These are phyloP conservation scores for Didymella exigua DNA, from an alignment of 2,329 filamentous ascomycete genomes.

Conservation along the genomic window DNA sequence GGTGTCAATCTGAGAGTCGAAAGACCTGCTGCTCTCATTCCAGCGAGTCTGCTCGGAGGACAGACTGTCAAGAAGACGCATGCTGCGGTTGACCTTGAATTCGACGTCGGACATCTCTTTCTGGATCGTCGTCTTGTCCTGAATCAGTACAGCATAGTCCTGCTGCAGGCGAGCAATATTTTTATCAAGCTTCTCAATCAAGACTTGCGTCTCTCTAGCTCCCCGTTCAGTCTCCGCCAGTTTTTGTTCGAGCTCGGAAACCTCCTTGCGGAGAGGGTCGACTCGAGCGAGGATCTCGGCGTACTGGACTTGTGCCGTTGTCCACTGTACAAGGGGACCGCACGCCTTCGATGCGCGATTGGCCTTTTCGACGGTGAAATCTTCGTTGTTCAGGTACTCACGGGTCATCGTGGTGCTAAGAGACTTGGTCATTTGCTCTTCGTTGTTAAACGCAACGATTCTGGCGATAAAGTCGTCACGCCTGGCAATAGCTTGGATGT, in stretches of 20 bases:
- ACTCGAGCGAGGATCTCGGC: slow-evolving; percentile 96
- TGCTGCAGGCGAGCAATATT: slow-evolving; percentile 96
- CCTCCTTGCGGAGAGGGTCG: slow-evolving; percentile 89
- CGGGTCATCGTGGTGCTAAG: slow-evolving; percentile 88
- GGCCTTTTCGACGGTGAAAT: slow-evolving; percentile 96
- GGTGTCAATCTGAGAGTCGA: slow-evolving; percentile 96
- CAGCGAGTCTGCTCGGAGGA: slow-evolving; percentile 91
- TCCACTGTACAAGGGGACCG: slow-evolving; percentile 96
- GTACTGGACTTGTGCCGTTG: slow-evolving; percentile 93
- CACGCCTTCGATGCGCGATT: slow-evolving; percentile 96
- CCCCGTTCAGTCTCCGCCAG: slow-evolving; percentile 92
- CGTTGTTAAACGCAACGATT: slow-evolving; percentile 97
- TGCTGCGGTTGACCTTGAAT: slow-evolving; percentile 97
- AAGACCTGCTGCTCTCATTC: slow-evolving; percentile 97
- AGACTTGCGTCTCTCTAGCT: slow-evolving; percentile 88
- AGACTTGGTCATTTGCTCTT: slow-evolving; percentile 85
- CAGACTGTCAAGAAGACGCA: slow-evolving; percentile 89
- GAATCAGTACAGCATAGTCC: slow-evolving; percentile 94
- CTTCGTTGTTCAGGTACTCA: slow-evolving; percentile 88
- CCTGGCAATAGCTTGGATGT: slow-evolving; percentile 84
- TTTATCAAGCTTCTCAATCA: slow-evolving; percentile 79
- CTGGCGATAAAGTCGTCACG: slow-evolving; percentile 96
- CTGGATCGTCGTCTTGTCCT: slow-evolving; percentile 97
- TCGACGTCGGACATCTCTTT: slow-evolving; percentile 94
- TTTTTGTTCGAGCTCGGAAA: slow-evolving; percentile 82